phyloP scores from a whole-genome alignment of 2,329 filamentous ascomycete species.

The Aspergillus neoniger region DNA sequence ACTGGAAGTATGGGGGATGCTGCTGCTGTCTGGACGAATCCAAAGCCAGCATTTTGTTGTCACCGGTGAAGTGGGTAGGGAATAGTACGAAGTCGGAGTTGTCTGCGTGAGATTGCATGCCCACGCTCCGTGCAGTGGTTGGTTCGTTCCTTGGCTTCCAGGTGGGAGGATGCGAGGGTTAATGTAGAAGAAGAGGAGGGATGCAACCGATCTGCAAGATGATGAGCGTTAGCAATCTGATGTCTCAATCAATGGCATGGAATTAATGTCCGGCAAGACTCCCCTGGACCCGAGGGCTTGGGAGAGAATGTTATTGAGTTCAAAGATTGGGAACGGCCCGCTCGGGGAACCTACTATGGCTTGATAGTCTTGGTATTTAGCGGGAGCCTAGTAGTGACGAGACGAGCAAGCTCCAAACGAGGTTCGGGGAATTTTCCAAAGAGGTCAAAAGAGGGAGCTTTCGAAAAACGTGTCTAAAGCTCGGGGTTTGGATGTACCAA shows the following conservation, averaged over 20 bases:
- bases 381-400: neutral
- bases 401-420: neutral
- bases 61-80: constrained; percentile 14
- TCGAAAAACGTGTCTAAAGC: neutral
- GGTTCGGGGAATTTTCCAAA: neutral
- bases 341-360: constrained; percentile 16
- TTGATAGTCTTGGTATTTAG: neutral
- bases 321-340: constrained; percentile 17
- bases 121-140: constrained; percentile 13
- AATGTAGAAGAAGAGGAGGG: neutral
- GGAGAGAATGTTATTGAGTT: constrained; percentile 9
- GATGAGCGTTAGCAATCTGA: constrained; percentile 16
- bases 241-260: constrained; percentile 1
- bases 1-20: constrained; percentile 30
- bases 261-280: constrained; percentile 1
- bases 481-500: neutral
- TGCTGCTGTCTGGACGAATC: constrained; percentile 36
- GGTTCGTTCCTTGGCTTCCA: constrained; percentile 4
- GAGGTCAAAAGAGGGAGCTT: neutral
- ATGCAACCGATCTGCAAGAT: constrained; percentile 15
- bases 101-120: constrained; percentile 24
- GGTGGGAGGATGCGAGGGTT: constrained; percentile 12
- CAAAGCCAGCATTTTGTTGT: constrained; percentile 35
- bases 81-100: constrained; percentile 26
- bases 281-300: neutral